phyloP scores from a whole-genome alignment of 352 stramenopile species.

The Phytophthora pini region DNA sequence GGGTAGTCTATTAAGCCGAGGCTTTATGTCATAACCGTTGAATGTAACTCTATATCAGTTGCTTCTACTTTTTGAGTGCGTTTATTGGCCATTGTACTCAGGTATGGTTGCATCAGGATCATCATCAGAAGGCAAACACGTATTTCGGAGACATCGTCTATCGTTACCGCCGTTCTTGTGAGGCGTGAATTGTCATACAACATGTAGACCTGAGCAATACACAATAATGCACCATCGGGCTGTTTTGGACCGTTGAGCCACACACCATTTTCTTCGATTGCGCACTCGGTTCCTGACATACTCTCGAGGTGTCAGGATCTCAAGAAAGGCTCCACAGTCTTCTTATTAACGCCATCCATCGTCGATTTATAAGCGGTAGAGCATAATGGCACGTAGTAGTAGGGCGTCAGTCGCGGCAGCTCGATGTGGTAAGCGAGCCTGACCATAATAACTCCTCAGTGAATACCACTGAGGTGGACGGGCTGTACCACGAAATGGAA shows the following conservation, averaged over 20 bases:
- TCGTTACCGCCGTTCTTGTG: no score
- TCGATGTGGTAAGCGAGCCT: not conserved
- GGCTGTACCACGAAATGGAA: no score
- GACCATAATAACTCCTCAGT: not conserved
- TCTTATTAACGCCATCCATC: conserved; percentile 1
- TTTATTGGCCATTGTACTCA: no score
- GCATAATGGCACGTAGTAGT: conserved; percentile 13
- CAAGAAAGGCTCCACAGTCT: not conserved
- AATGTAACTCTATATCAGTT: no score
- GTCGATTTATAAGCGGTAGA: not conserved
- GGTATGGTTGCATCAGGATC: no score
- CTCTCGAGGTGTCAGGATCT: no score
- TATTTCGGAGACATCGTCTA: no score
- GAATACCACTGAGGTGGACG: no score
- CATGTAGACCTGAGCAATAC: conserved; percentile 5
- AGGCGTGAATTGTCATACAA: not conserved
- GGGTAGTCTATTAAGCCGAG: not conserved
- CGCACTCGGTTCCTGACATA: not conserved
- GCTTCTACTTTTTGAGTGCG: no score
- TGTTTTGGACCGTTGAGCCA: conserved; percentile 1
- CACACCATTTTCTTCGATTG: not conserved
- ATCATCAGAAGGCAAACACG: no score
- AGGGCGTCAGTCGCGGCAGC: not conserved
- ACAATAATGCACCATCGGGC: conserved; percentile 4
- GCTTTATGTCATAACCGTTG: conserved; percentile 1